Percentiles rank a stretch among this genome's conserved stretches.
These are phyloP conservation scores for Coccinonectria pachysandricola DNA, from an alignment of 2,329 filamentous ascomycete species.

Conservation along the genomic window DNA sequence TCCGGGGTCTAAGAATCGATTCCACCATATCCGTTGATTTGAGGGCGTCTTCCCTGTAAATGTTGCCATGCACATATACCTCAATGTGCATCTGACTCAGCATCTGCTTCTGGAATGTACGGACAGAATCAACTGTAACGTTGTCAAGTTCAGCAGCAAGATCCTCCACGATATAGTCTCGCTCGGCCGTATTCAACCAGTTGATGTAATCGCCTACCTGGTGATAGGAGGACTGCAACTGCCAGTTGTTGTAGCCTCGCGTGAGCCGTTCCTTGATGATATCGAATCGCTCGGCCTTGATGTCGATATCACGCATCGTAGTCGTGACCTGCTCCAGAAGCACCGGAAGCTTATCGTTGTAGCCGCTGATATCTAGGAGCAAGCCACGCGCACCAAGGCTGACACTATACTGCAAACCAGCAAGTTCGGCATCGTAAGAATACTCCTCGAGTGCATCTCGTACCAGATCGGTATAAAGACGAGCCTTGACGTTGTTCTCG, in stretches of 20 bases:
- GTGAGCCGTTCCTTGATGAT: constrained; percentile 80
- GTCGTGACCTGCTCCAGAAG: constrained; percentile 80
- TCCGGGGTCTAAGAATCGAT: constrained; percentile 61
- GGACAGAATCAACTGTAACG: constrained; percentile 64
- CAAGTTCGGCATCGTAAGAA: constrained; percentile 89
- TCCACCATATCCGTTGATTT: constrained; percentile 77
- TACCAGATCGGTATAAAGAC: constrained; percentile 75
- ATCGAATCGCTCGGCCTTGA: constrained; percentile 79
- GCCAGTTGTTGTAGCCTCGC: constrained; percentile 74
- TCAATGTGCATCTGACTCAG: constrained; percentile 81
- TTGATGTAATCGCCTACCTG: constrained; percentile 76
- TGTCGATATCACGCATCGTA: constrained; percentile 73
- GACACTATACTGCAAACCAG: constrained; percentile 78
- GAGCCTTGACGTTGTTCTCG: constrained; percentile 65
- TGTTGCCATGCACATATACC: constrained; percentile 78
- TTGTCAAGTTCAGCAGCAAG: constrained; percentile 64
- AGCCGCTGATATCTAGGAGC: constrained; percentile 71
- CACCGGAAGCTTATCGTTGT: constrained; percentile 92
- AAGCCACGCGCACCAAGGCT: constrained; percentile 61
- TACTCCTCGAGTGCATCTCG: constrained; percentile 85
- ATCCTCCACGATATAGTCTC: constrained; percentile 70
- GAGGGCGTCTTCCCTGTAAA: constrained; percentile 88
- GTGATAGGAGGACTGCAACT: constrained; percentile 78
- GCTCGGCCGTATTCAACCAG: constrained; percentile 64
- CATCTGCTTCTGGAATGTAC: constrained; percentile 68